Conservation (phyloP, 2,329 filamentous ascomycete species). For the Shiraia sp. region DNA sequence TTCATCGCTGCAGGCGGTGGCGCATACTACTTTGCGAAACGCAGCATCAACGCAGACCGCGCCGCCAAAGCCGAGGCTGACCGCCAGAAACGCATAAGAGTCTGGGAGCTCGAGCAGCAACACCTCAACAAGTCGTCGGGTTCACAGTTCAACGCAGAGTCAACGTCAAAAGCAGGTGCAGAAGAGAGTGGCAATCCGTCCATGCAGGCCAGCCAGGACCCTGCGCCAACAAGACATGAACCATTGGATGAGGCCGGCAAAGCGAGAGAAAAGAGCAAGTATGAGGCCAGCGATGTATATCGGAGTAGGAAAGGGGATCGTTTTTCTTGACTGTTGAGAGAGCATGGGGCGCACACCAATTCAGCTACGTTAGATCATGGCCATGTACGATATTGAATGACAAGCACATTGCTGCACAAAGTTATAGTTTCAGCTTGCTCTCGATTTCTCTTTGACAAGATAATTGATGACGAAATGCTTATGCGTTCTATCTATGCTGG, state of each 20-base stretch:
- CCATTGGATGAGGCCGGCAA: constrained; percentile 70
- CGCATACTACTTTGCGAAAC: constrained; percentile 96
- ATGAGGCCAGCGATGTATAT: constrained; percentile 78
- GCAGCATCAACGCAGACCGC: constrained; percentile 89
- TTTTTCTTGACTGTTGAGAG: constrained; percentile 54
- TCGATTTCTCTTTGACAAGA: too few species aligned
- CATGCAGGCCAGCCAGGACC: constrained; percentile 73
- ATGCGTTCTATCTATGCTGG: not conserved
- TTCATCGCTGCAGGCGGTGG: constrained; percentile 83
- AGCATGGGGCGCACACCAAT: constrained; percentile 5
- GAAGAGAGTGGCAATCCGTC: constrained; percentile 60
- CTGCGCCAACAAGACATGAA: constrained; percentile 83
- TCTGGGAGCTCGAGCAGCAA: constrained; percentile 37
- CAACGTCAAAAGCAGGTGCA: not conserved
- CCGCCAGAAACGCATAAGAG: constrained; percentile 34
- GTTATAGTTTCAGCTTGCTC: not conserved
- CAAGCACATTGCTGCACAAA: constrained; percentile 9
- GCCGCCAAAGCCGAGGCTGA: constrained; percentile 66
- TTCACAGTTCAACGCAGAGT: not conserved
- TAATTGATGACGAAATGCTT: too few species aligned
- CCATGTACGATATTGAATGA: constrained; percentile 3
- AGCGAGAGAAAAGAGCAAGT: constrained; percentile 81
- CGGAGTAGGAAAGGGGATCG: constrained; percentile 82
- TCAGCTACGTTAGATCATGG: constrained; percentile 4
- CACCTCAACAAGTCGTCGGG: constrained; percentile 4